Evolutionary conservation across 2,329 filamentous ascomycete species (phyloP), one percentile per base, ranked within the genome.

Genomic region (Colletotrichum tanaceti): DNA sequence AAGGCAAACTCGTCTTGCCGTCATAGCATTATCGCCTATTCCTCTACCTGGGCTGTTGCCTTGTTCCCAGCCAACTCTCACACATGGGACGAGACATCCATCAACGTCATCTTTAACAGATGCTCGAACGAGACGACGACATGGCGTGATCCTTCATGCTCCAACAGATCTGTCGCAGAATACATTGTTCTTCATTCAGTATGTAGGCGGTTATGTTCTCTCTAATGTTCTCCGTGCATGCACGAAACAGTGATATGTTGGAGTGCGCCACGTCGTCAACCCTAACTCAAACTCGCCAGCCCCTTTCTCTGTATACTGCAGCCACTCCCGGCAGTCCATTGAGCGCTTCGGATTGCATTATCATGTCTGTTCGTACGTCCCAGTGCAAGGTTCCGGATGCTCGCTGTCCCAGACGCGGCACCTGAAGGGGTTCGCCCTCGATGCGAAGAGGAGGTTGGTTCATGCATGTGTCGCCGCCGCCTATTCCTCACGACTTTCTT

Each of bases 261-360:
- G 14, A 28, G 61, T 32, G 32, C 18, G 60, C 53, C 61, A 68
- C 65, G 54, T 59, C 65, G 55, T 49, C 49, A 54, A 35, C 44
- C 55, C 44, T 16, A 52, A 47, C 18, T 32, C 43, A 53, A 9
- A 49, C 52, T 39, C 43, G 46, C 64, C 57, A 43, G 22, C 49
- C 60, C 41, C 11, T 22, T n/a, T 28, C 50, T 22, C 3, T 28
- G n/a, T 18, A 39, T 5, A 43, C 20, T 38, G 49, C 41, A 62
- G 35, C 22, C n/a, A 52, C 24, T 11, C 13, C n/a, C 7, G 35
- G 24, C 58, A 57, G 20, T 13, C 50, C 32, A 22, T 16, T 3
- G 13, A 61, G 24, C 24, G 43, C n/a, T 52, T 55, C 16, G 20
- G 16, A 20, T 11, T 32, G 44, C 35, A 41, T 7, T 49, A 41